Conservation (phyloP, 1,139 yeast genomes). For the Lodderomyces jiufengensis region DNA sequence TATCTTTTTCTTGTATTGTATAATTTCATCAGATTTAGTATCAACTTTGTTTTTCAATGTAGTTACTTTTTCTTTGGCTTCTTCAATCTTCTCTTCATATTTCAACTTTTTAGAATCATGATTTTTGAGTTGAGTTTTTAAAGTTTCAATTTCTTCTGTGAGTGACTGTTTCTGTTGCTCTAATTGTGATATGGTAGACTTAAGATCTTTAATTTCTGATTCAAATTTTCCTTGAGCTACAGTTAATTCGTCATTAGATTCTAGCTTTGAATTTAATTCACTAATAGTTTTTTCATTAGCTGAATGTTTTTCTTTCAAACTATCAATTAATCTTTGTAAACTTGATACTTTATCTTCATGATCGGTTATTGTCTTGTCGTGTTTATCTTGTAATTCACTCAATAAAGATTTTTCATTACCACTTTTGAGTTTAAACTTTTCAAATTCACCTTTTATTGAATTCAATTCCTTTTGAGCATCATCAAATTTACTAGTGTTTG, state of each 20-base stretch:
- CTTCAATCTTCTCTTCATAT: conserved; percentile 13
- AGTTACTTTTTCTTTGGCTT: conserved; percentile 13
- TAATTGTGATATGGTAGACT: background rate
- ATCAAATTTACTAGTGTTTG: conserved; percentile 12
- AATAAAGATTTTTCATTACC: conserved; percentile 14
- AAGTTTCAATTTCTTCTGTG: conserved; percentile 9
- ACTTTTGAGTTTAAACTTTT: conserved; percentile 11
- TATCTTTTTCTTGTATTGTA: conserved; percentile 12
- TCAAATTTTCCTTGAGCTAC: background rate
- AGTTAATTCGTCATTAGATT: background rate
- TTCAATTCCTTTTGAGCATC: conserved; percentile 11
- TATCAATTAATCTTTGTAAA: conserved; percentile 1
- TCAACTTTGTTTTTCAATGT: conserved; percentile 12
- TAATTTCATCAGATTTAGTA: conserved; percentile 11
- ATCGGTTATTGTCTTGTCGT: conserved; percentile 8
- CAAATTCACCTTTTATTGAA: conserved; percentile 19
- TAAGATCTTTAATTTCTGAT: background rate
- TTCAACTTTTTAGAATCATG: conserved; percentile 13
- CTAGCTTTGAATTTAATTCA: background rate
- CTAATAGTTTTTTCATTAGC: background rate
- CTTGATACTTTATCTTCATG: conserved; percentile 6
- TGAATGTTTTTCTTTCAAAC: background rate
- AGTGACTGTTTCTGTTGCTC: background rate
- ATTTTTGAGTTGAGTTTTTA: conserved; percentile 14
- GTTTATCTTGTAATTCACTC: conserved; percentile 9